Conservation (phyloP, 2,329 filamentous ascomycete species). For the Colletotrichum sp. region DNA sequence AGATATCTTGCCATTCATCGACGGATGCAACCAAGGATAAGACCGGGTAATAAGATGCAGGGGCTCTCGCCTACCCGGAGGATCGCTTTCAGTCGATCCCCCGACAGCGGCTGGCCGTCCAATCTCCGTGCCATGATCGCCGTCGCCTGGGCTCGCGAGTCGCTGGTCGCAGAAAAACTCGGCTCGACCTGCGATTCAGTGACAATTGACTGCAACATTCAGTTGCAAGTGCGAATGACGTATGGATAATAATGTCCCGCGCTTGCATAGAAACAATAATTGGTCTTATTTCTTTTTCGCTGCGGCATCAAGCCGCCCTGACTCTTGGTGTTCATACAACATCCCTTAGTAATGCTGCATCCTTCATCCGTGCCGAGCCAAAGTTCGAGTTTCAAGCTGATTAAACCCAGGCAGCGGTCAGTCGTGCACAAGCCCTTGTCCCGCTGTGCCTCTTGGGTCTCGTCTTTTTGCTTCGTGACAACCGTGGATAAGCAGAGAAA, state of each 20-base stretch:
- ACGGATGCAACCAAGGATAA: neutral
- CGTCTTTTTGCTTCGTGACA: neutral
- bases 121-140: neutral
- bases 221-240: neutral
- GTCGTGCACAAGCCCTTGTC: neutral
- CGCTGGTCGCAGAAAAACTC: neutral
- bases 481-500: neutral
- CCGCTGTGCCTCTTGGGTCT: neutral
- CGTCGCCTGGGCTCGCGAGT: neutral
- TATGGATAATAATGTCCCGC: neutral
- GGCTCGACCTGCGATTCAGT: neutral
- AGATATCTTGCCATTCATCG: neutral
- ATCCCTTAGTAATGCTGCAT: neutral
- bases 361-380: conserved; percentile 6
- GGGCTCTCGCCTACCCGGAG: neutral
- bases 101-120: neutral
- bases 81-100: neutral
- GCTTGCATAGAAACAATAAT: neutral
- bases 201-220: neutral
- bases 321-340: neutral
- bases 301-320: neutral
- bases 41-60: neutral
- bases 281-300: neutral
- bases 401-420: neutral
- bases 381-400: conserved; percentile 10